These are phyloP conservation scores for Phytophthora niederhauseri DNA, from an alignment of 352 stramenopile species.

Conservation along the genomic window DNA sequence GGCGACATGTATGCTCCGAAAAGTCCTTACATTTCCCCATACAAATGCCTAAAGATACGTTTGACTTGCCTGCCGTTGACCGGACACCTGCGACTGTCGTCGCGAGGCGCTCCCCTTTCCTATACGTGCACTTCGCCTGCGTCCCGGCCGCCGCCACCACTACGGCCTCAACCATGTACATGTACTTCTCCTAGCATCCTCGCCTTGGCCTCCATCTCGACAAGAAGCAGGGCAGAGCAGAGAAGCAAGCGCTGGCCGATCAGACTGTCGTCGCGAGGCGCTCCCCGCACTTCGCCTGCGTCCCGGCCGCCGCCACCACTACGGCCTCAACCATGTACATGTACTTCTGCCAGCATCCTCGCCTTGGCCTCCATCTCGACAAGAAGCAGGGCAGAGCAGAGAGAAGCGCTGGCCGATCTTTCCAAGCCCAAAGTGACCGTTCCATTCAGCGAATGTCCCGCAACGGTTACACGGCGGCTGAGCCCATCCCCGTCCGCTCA, in stretches of 20 bases:
- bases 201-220: background rate
- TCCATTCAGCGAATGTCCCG: background rate
- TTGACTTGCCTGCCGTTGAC: background rate
- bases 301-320: too few species aligned
- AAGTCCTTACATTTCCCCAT: background rate
- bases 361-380: background rate
- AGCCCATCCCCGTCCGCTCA: background rate
- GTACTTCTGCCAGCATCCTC: background rate
- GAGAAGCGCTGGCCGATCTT: too few species aligned
- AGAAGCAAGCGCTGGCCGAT: too few species aligned
- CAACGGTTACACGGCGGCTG: background rate
- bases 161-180: too few species aligned
- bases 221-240: too few species aligned
- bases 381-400: too few species aligned
- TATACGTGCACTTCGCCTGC: too few species aligned
- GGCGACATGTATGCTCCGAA: background rate
- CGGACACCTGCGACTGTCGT: background rate
- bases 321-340: too few species aligned
- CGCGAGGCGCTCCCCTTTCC: too few species aligned
- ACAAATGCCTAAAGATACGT: background rate
- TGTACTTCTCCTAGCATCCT: background rate
- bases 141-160: too few species aligned
- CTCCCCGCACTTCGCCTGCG: too few species aligned
- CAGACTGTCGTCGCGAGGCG: too few species aligned
- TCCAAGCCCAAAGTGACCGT: background rate